A percentile compares a stretch with the other conserved stretches of the same genome.
These are phyloP conservation scores for Exophiala viscosa DNA, from an alignment of 2,329 filamentous ascomycete genomes.

Conservation along the genomic window DNA sequence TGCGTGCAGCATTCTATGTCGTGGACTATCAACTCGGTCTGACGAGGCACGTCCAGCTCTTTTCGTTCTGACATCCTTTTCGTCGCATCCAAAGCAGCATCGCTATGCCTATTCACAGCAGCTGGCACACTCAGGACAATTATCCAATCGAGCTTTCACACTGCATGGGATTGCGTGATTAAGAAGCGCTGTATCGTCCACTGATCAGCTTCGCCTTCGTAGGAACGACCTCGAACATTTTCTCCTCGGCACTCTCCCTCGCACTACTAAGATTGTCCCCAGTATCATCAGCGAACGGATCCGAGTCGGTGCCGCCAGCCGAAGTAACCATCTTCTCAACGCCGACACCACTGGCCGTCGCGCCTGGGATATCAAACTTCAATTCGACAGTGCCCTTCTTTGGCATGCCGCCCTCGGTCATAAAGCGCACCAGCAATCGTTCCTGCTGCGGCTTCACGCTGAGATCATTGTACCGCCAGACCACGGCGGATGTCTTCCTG, in stretches of 20 bases:
- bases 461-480: conserved; percentile 48
- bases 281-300: conserved; percentile 49
- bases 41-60: no score
- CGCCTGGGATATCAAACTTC: conserved; percentile 67
- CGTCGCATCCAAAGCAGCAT: no score
- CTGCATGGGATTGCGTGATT: no score
- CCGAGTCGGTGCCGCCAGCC: conserved; percentile 32
- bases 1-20: no score
- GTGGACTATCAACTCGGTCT: no score
- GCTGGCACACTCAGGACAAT: no score
- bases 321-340: conserved; percentile 43
- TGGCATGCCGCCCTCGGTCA: conserved; percentile 64
- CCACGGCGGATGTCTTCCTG: conserved; percentile 44
- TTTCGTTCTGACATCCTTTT: no score
- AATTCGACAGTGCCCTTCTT: conserved; percentile 76
- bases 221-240: conserved; percentile 64
- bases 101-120: no score
- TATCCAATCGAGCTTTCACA: no score
- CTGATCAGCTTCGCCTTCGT: conserved; percentile 65
- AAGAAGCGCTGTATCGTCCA: conserved; percentile 66
- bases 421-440: conserved; percentile 79
- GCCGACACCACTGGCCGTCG: conserved; percentile 62
- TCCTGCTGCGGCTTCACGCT: conserved; percentile 52
- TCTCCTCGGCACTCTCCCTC: conserved; percentile 32
- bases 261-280: conserved; percentile 25